A percentile compares a stretch with the other conserved stretches of the same genome.
These are phyloP conservation scores for Knoxia roxburghii DNA, from an alignment of 257 asterid genomes.

Conservation along the genomic window DNA sequence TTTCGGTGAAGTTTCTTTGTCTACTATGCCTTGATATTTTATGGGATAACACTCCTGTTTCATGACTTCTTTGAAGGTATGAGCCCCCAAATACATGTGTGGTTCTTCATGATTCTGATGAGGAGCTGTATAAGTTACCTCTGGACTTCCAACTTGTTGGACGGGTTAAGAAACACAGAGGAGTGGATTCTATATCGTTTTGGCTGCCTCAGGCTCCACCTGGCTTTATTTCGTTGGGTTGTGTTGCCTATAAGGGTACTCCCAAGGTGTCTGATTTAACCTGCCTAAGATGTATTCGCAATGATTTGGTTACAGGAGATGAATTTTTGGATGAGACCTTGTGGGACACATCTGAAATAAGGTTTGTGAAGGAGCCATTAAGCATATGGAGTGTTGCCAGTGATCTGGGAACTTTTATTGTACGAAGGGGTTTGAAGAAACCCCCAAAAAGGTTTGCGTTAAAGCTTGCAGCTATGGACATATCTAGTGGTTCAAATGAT, in stretches of 20 bases:
- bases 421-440: conserved; percentile 64
- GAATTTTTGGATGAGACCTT: conserved; percentile 70
- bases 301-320: conserved; percentile 75
- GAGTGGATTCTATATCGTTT: conserved; percentile 62
- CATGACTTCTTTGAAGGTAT: conserved; percentile 45
- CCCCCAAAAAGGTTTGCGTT: conserved; percentile 91
- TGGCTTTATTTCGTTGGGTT: conserved; percentile 85
- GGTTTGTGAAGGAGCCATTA: conserved; percentile 55
- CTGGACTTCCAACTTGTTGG: conserved; percentile 75
- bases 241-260: conserved; percentile 71
- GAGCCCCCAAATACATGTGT: conserved; percentile 87
- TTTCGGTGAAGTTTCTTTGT: neutral
- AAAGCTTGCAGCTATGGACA: conserved; percentile 64
- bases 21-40: neutral
- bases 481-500: conserved; percentile 59
- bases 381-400: conserved; percentile 79
- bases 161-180: conserved; percentile 61
- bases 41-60: conserved; percentile 9
- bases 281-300: conserved; percentile 84
- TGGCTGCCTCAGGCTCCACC: conserved; percentile 99
- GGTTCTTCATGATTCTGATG: conserved; percentile 71
- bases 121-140: conserved; percentile 64
- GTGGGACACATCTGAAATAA: conserved; percentile 88
- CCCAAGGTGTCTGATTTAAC: conserved; percentile 73
- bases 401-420: conserved; percentile 78